Conservation (phyloP, 768 basidiomycete species). For the Crucibulum laeve region DNA sequence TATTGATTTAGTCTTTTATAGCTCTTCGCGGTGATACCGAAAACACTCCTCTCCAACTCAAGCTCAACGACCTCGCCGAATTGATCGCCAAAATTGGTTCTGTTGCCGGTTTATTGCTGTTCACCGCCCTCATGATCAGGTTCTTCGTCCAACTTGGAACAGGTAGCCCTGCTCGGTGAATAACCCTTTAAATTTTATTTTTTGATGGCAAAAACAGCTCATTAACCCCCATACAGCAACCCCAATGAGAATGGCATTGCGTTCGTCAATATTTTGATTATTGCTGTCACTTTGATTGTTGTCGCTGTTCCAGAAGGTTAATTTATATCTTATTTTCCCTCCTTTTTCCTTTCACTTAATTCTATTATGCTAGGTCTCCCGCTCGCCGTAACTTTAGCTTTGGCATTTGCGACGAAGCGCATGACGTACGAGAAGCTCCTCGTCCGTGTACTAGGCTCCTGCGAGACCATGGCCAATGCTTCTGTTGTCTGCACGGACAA, state of each 20-base stretch:
- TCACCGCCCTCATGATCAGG: conserved; percentile 82
- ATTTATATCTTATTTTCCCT: conserved; percentile 5
- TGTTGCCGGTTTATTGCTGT: conserved; percentile 76
- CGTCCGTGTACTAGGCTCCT: conserved; percentile 92
- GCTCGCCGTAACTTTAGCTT: conserved; percentile 90
- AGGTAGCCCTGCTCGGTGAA: conserved; percentile 51
- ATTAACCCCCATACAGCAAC: conserved; percentile 33
- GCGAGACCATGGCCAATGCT: conserved; percentile 98
- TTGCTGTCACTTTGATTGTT: conserved; percentile 76
- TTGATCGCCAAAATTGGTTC: conserved; percentile 91
- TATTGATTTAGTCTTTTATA: conserved; percentile 21
- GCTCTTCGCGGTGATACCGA: conserved; percentile 85
- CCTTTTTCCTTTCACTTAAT: conserved; percentile 3
- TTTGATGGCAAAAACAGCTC: not conserved
- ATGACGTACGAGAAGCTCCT: conserved; percentile 95
- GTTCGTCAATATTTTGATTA: conserved; percentile 92
- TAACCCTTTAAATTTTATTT: conserved; percentile 3
- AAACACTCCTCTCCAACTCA: conserved; percentile 89
- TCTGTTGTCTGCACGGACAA: conserved; percentile 96
- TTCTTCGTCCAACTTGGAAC: conserved; percentile 88
- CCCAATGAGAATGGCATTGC: conserved; percentile 81
- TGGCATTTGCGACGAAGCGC: conserved; percentile 97
- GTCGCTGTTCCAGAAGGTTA: conserved; percentile 46
- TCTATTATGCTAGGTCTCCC: conserved; percentile 77
- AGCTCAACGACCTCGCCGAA: conserved; percentile 92